Conservation (phyloP, 1,139 yeast species). For the Saccharomyces hybrid region DNA sequence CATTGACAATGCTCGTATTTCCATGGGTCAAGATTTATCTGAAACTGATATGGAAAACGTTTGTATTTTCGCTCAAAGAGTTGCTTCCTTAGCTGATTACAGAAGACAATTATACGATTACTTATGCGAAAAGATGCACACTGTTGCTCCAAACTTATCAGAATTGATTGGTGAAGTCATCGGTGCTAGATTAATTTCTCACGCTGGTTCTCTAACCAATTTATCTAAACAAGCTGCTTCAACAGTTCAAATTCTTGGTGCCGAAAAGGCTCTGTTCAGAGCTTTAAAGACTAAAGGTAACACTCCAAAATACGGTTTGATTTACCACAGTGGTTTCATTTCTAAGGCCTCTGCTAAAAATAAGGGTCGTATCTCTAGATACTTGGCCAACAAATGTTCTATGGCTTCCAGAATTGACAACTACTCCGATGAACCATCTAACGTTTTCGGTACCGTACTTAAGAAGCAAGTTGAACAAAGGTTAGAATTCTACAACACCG, state of each 20-base stretch:
- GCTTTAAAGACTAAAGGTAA: slow-evolving; percentile 97
- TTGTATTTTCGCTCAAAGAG: slow-evolving; percentile 85
- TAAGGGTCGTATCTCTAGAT: slow-evolving; percentile 98
- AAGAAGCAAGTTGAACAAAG: slow-evolving; percentile 98
- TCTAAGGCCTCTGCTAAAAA: slow-evolving; percentile 95
- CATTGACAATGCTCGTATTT: slow-evolving; percentile 85
- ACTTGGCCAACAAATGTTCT: slow-evolving; percentile 96
- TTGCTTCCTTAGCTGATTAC: slow-evolving; percentile 86
- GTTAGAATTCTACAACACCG: slow-evolving; percentile 89
- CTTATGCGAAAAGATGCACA: slow-evolving; percentile 90
- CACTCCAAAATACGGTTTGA: slow-evolving; percentile 96
- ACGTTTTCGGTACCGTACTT: slow-evolving; percentile 81
- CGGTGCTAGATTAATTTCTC: slow-evolving; percentile 96
- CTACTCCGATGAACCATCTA: slow-evolving; percentile 79
- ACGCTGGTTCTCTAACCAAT: slow-evolving; percentile 94
- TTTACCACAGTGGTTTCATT: slow-evolving; percentile 92
- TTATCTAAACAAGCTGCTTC: slow-evolving; percentile 98
- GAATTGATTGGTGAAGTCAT: slow-evolving; percentile 96
- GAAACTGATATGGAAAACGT: slow-evolving; percentile 90
- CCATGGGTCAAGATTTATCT: slow-evolving; percentile 98
- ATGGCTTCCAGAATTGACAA: slow-evolving; percentile 98
- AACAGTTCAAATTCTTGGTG: slow-evolving; percentile 95
- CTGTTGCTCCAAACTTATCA: slow-evolving; percentile 94
- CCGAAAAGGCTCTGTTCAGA: slow-evolving; percentile 97
- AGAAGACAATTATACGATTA: slow-evolving; percentile 82